phyloP scores from a whole-genome alignment of 2,329 filamentous ascomycete species.

The Pestalotiopsis sp. region DNA sequence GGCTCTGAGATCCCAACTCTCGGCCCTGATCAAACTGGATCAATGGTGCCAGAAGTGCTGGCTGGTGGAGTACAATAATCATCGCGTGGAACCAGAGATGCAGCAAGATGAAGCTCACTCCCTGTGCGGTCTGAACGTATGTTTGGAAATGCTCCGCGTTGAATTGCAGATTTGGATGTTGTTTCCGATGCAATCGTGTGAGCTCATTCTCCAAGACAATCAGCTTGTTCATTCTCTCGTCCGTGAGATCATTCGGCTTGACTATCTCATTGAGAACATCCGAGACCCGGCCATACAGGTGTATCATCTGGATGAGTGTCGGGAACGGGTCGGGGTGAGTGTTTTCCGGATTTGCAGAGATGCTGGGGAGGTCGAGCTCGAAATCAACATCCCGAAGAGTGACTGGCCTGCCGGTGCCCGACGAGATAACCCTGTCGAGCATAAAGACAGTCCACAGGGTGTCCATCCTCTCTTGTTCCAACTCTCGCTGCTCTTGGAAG shows the following conservation, averaged over 20 bases:
- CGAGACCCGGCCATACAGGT: conserved; percentile 82
- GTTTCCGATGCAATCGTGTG: conserved; percentile 70
- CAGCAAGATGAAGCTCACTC: conserved; percentile 83
- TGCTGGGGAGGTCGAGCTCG: conserved; percentile 70
- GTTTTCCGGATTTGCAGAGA: conserved; percentile 53
- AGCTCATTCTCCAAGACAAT: conserved; percentile 80
- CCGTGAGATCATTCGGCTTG: conserved; percentile 72
- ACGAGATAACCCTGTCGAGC: conserved; percentile 84
- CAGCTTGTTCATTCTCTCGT: conserved; percentile 72
- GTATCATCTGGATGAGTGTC: conserved; percentile 79
- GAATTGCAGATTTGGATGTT: conserved; percentile 77
- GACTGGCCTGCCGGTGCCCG: conserved; percentile 81
- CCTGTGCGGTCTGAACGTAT: conserved; percentile 79
- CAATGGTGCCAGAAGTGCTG: conserved; percentile 79
- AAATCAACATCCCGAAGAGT: conserved; percentile 85
- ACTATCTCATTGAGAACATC: conserved; percentile 84
- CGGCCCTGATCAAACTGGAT: conserved; percentile 60
- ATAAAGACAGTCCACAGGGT: conserved; percentile 92
- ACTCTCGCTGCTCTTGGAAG: conserved; percentile 59
- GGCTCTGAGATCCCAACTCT: conserved; percentile 77
- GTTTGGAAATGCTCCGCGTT: conserved; percentile 85
- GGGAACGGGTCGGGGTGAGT: conserved; percentile 80
- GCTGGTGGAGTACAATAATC: conserved; percentile 83
- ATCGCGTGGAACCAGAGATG: conserved; percentile 90
- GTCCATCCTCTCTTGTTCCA: conserved; percentile 81